Evolutionary conservation across 75 land plant species (phyloP).

Genomic region (Isoetes taiwanensis): DNA sequence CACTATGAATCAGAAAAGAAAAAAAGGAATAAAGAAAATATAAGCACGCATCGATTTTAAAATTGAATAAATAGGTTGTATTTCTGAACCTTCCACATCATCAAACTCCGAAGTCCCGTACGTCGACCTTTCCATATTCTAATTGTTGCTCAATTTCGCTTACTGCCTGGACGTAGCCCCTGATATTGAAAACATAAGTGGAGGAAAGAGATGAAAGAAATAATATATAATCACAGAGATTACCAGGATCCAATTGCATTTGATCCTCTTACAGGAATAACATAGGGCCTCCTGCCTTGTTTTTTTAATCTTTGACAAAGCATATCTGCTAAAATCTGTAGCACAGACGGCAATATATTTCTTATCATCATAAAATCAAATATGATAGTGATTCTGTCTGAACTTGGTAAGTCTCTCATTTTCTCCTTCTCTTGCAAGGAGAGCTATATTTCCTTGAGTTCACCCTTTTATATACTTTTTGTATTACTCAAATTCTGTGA

Average conservation of each 20-base stretch:
- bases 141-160: constrained; percentile 76
- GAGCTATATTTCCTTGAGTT: too few relatives aligned
- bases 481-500: too few relatives aligned
- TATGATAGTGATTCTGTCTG: too few relatives aligned
- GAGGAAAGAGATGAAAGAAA: too few relatives aligned
- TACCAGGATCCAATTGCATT: constrained; percentile 93
- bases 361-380: too few relatives aligned
- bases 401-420: too few relatives aligned
- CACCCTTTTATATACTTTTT: too few relatives aligned
- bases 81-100: constrained; percentile 92
- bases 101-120: constrained; percentile 26
- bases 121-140: constrained; percentile 13
- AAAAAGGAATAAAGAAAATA: too few relatives aligned
- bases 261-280: constrained; percentile 97
- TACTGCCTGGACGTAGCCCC: constrained; percentile 93
- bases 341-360: too few relatives aligned
- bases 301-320: constrained; percentile 43
- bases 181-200: constrained; percentile 19
- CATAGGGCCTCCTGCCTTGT: constrained; percentile 80
- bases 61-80: too few relatives aligned
- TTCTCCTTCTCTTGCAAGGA: too few relatives aligned
- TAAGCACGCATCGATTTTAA: too few relatives aligned
- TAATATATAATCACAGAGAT: constrained; percentile 8
- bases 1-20: constrained; percentile 32
- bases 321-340: constrained; percentile 53